Percentiles rank a stretch among this genome's conserved stretches.
Conservation (phyloP, 495 filamentous ascomycete species). For the Jackrogersella minutella region DNA sequence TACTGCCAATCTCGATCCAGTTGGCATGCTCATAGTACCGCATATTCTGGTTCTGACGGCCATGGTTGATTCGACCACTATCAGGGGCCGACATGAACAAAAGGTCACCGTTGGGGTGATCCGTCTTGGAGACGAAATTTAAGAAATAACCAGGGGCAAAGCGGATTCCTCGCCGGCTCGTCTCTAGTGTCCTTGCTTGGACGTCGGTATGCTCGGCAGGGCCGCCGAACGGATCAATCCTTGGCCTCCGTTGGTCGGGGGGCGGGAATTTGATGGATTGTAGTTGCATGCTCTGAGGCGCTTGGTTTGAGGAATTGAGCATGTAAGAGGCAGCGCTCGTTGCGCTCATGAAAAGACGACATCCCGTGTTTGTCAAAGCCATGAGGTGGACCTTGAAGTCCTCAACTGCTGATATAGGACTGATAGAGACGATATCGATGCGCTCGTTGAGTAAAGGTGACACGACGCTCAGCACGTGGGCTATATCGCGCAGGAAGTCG, state of each 20-base stretch:
- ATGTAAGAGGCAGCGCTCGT: constrained; percentile 79
- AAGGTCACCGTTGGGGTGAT: constrained; percentile 61
- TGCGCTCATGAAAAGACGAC: constrained; percentile 89
- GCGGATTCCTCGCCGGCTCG: constrained; percentile 66
- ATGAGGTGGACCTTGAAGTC: constrained; percentile 86
- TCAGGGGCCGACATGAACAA: constrained; percentile 90
- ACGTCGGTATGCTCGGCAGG: constrained; percentile 50
- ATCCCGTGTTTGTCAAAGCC: constrained; percentile 88
- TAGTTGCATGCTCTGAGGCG: constrained; percentile 95
- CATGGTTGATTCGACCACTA: constrained; percentile 76
- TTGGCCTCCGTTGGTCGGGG: constrained; percentile 38
- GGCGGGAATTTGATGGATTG: constrained; percentile 95
- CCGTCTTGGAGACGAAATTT: constrained; percentile 69
- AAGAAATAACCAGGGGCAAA: constrained; percentile 93
- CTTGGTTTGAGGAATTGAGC: constrained; percentile 63
- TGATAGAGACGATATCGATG: constrained; percentile 80
- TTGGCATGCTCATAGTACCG: constrained; percentile 74
- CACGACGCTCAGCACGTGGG: constrained; percentile 75
- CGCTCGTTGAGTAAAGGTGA: constrained; percentile 71
- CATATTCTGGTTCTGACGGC: constrained; percentile 57
- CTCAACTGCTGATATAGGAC: constrained; percentile 80
- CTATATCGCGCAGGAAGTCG: constrained; percentile 68
- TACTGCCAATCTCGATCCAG: constrained; percentile 74
- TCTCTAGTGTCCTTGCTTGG: constrained; percentile 57
- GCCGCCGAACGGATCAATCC: constrained; percentile 36